Percentiles rank a stretch among this genome's conserved stretches.
phyloP scores from a whole-genome alignment of 2,329 filamentous ascomycete species.

The Diaporthe sp. region DNA sequence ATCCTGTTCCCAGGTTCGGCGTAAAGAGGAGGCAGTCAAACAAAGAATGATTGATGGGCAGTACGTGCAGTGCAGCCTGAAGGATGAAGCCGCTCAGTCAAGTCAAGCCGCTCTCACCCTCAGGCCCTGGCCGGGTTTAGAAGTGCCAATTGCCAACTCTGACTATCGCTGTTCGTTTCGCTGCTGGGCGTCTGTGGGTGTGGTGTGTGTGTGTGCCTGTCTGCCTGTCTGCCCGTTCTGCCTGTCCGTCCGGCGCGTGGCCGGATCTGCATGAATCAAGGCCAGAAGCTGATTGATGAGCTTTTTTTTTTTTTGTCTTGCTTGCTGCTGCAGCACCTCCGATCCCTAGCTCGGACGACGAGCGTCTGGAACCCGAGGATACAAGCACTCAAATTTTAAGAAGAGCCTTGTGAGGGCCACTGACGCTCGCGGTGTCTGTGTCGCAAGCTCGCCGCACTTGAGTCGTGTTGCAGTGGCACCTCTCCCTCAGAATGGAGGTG shows the following conservation, averaged over 20 bases:
- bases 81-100: neutral
- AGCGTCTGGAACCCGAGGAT: constrained; percentile 24
- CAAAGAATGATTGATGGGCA: constrained; percentile 20
- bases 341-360: constrained; percentile 30
- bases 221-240: constrained; percentile 14
- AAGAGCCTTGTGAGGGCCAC: constrained; percentile 16
- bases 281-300: constrained; percentile 30
- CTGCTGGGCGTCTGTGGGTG: constrained; percentile 9
- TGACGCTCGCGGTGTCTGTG: constrained; percentile 23
- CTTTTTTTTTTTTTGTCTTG: neutral
- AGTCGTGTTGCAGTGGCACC: constrained; percentile 30
- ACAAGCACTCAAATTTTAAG: constrained; percentile 35
- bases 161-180: constrained; percentile 31
- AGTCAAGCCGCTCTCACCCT: neutral
- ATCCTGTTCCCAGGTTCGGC: constrained; percentile 14
- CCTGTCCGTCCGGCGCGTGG: constrained; percentile 29
- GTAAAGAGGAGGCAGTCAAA: constrained; percentile 21
- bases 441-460: constrained; percentile 32
- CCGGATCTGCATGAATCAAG: constrained; percentile 37
- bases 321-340: constrained; percentile 22
- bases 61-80: constrained; percentile 16
- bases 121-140: constrained; percentile 11
- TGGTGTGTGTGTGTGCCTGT: constrained; percentile 3
- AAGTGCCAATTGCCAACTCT: constrained; percentile 20
- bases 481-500: constrained; percentile 20